Evolutionary conservation across 441 rosid species (phyloP).

Genomic region (Populus trichocarpa): DNA sequence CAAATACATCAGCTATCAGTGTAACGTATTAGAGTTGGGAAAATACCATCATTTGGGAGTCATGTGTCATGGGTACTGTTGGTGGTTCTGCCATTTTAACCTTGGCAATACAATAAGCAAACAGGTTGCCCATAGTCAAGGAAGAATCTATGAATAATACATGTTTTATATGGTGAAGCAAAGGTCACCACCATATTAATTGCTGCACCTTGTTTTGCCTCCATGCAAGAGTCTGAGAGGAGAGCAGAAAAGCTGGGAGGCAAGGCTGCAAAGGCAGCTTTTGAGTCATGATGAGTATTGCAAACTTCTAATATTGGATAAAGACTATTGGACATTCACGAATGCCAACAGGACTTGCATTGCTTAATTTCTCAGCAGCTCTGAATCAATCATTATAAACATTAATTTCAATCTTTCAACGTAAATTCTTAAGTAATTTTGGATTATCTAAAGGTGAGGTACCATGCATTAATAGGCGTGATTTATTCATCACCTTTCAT

Average conservation of each 20-base stretch:
- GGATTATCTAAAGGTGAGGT: neutral
- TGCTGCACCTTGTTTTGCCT: conserved; percentile 2
- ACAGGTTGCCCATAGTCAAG: neutral
- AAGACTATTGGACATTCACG: neutral
- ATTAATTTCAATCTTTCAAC: neutral
- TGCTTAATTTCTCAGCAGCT: conserved; percentile 8
- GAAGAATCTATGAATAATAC: neutral
- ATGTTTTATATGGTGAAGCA: no score
- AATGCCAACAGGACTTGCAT: conserved; percentile 6
- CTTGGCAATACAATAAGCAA: no score
- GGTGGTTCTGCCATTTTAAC: no score
- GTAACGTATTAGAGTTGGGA: no score
- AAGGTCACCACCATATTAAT: no score
- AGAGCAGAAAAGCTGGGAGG: conserved; percentile 15
- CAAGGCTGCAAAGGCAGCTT: neutral
- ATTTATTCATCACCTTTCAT: conserved; percentile 7
- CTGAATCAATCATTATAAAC: neutral
- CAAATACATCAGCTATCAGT: neutral
- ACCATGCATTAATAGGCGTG: neutral
- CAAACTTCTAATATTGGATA: neutral
- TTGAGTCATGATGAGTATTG: neutral
- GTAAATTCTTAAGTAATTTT: neutral
- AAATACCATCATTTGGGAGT: no score
- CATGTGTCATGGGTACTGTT: no score
- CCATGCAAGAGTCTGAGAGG: conserved; percentile 7